Percentiles rank a stretch among this genome's conserved stretches.
These are phyloP conservation scores for Corinectria fuckeliana DNA, from an alignment of 2,329 filamentous ascomycete species.

Conservation along the genomic window DNA sequence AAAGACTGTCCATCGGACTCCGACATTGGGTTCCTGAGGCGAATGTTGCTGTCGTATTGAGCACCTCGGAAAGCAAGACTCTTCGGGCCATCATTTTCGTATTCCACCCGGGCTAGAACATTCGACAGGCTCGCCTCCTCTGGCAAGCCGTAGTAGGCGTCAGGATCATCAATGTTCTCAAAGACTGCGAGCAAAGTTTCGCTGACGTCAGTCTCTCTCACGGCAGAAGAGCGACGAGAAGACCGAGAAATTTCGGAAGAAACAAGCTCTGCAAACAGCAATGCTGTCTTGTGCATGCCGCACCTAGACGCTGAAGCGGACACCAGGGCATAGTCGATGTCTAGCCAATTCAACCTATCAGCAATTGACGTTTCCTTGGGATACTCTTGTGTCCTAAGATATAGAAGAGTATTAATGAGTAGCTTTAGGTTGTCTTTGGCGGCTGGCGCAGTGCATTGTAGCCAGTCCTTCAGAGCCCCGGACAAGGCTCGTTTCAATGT, in stretches of 20 bases:
- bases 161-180: conserved; percentile 91
- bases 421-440: conserved; percentile 71
- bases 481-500: conserved; percentile 69
- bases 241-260: conserved; percentile 61
- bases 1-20: conserved; percentile 70
- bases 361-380: conserved; percentile 79
- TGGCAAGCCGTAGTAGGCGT: conserved; percentile 91
- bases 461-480: conserved; percentile 66
- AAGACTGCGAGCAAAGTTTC: conserved; percentile 83
- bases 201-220: conserved; percentile 61
- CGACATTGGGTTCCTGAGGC: conserved; percentile 61
- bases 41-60: conserved; percentile 85
- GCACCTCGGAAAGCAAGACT: conserved; percentile 90
- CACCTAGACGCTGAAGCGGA: conserved; percentile 77
- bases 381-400: conserved; percentile 81
- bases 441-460: conserved; percentile 50
- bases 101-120: conserved; percentile 82
- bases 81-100: conserved; percentile 86
- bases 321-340: conserved; percentile 76
- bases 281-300: conserved; percentile 84
- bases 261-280: conserved; percentile 81
- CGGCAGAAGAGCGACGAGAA: conserved; percentile 71
- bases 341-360: conserved; percentile 84
- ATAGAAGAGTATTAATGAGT: conserved; percentile 80
- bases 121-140: conserved; percentile 78